These are phyloP conservation scores for Camellia granthamiana DNA, from an alignment of 148 eudicot genomes.

Conservation along the genomic window DNA sequence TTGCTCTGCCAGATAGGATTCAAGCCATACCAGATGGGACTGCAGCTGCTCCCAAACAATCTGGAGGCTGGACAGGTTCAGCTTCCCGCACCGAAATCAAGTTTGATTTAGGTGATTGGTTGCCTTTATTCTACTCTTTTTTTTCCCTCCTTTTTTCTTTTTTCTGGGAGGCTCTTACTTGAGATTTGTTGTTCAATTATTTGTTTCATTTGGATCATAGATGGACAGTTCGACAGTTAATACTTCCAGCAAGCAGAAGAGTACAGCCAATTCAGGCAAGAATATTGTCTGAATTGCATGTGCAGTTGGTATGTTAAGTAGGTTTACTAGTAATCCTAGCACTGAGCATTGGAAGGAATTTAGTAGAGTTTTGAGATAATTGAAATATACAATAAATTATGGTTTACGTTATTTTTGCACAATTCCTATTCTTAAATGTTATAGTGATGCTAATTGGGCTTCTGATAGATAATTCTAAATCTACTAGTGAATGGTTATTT, in stretches of 20 bases:
- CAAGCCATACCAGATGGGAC: conserved; percentile 94
- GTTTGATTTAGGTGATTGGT: conserved; percentile 82
- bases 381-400: too few relatives aligned
- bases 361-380: too few relatives aligned
- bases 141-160: neutral
- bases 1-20: conserved; percentile 88
- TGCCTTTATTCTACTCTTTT: neutral
- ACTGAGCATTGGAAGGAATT: too few relatives aligned
- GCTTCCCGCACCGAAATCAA: conserved; percentile 78
- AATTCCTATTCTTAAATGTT: too few relatives aligned
- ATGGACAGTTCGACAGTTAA: conserved; percentile 70
- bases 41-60: conserved; percentile 64
- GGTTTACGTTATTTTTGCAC: too few relatives aligned
- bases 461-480: too few relatives aligned
- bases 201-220: conserved; percentile 32
- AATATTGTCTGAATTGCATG: conserved; percentile 30
- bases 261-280: conserved; percentile 81
- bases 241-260: conserved; percentile 87
- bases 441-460: too few relatives aligned
- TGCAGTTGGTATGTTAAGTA: too few relatives aligned
- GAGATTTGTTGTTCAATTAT: neutral
- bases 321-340: too few relatives aligned
- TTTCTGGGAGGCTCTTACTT: neutral
- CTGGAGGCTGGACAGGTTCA: conserved; percentile 87
- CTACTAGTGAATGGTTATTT: too few relatives aligned